phyloP scores from a whole-genome alignment of 2,329 filamentous ascomycete species.

The Chlorencoelia australis region DNA sequence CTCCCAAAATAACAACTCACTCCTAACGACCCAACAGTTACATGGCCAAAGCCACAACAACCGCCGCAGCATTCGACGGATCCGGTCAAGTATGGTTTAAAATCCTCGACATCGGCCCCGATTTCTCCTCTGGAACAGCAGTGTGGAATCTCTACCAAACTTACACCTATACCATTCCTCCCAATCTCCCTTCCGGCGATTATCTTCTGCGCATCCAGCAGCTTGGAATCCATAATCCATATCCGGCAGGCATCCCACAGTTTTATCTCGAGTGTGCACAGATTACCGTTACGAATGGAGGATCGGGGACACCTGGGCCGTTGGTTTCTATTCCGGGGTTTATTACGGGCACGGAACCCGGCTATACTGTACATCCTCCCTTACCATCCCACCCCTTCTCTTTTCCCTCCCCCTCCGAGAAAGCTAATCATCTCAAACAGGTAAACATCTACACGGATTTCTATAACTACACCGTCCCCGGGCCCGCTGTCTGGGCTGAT shows the following conservation, averaged over 20 bases:
- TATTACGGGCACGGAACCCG: slow-evolving; percentile 9
- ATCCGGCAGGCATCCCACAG: slow-evolving; percentile 20
- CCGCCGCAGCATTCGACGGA: slow-evolving; percentile 28
- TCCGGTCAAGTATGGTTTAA: slow-evolving; percentile 30
- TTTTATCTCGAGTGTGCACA: slow-evolving; percentile 26
- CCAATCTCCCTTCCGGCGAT: slow-evolving; percentile 19
- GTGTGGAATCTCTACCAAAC: slow-evolving; percentile 23
- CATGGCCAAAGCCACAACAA: slow-evolving; percentile 29
- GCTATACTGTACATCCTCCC: background rate
- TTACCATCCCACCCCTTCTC: background rate
- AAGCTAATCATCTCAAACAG: background rate
- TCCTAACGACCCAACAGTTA: slow-evolving; percentile 1
- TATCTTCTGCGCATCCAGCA: slow-evolving; percentile 25
- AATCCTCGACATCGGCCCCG: slow-evolving; percentile 27
- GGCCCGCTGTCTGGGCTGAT: slow-evolving; percentile 20
- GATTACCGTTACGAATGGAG: slow-evolving; percentile 21
- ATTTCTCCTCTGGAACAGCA: slow-evolving; percentile 15
- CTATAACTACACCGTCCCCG: slow-evolving; percentile 22
- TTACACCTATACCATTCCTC: slow-evolving; percentile 23
- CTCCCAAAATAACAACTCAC: too few relatives aligned
- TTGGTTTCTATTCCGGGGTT: slow-evolving; percentile 23
- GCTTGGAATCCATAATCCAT: slow-evolving; percentile 25
- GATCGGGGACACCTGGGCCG: slow-evolving; percentile 19
- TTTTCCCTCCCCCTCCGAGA: background rate
- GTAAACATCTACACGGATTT: slow-evolving; percentile 24